Percentiles rank a stretch among this genome's conserved stretches.
These are phyloP conservation scores for Boeremia exigua DNA, from an alignment of 2,329 filamentous ascomycete species.

Conservation along the genomic window DNA sequence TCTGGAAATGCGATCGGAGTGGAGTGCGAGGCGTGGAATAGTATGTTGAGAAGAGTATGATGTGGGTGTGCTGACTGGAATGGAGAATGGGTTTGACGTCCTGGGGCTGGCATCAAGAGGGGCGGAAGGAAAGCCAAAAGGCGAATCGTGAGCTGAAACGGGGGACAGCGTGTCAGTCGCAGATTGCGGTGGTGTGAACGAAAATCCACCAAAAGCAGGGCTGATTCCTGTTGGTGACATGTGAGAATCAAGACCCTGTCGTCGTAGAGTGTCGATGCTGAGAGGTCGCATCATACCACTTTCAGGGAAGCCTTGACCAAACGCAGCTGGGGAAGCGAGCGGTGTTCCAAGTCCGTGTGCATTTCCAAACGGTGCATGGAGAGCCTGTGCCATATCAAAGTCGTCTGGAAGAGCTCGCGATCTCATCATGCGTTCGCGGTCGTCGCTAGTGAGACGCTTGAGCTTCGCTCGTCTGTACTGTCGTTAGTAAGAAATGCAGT, in stretches of 20 bases:
- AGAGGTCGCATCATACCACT: constrained; percentile 71
- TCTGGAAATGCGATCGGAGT: constrained; percentile 51
- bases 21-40: constrained; percentile 52
- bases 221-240: constrained; percentile 71
- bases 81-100: constrained; percentile 49
- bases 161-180: constrained; percentile 50
- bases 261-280: constrained; percentile 71
- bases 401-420: constrained; percentile 65
- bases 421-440: constrained; percentile 66
- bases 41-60: constrained; percentile 48
- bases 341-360: constrained; percentile 55
- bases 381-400: constrained; percentile 65
- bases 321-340: constrained; percentile 54
- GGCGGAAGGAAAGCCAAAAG: constrained; percentile 48
- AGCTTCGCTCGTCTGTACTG: constrained; percentile 62
- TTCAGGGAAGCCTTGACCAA: constrained; percentile 49
- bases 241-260: constrained; percentile 68
- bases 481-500: constrained; percentile 21
- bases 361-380: constrained; percentile 61
- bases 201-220: constrained; percentile 70
- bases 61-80: constrained; percentile 40
- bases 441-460: constrained; percentile 66
- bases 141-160: constrained; percentile 50
- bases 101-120: constrained; percentile 46
- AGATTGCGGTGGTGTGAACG: constrained; percentile 64